These are phyloP conservation scores for Exophiala sp. DNA, from an alignment of 2,329 filamentous ascomycete species.

Conservation along the genomic window DNA sequence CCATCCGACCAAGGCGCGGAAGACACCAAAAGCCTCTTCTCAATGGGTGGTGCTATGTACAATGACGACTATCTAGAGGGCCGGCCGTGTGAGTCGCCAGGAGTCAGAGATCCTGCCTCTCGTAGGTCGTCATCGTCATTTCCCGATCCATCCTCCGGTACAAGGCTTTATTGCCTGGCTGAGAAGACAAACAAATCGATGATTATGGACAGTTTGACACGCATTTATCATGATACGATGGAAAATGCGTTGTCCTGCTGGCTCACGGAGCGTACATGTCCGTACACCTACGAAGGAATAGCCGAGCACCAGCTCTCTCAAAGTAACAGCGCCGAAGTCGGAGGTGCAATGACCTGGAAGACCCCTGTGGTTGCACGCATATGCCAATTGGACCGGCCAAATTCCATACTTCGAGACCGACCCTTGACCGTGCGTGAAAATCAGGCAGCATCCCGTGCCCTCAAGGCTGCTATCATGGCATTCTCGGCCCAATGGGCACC, in stretches of 20 bases:
- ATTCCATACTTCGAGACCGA: slow-evolving; percentile 4
- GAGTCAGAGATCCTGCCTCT: neutral
- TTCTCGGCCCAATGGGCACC: slow-evolving; percentile 21
- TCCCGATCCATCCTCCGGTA: slow-evolving; percentile 10
- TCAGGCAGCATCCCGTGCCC: slow-evolving; percentile 13
- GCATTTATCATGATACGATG: slow-evolving; percentile 22
- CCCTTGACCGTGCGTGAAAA: slow-evolving; percentile 7
- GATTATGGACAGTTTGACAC: slow-evolving; percentile 31
- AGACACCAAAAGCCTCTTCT: neutral
- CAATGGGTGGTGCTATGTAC: neutral
- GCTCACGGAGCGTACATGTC: slow-evolving; percentile 22
- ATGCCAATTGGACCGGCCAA: slow-evolving; percentile 13
- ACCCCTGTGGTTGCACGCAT: slow-evolving; percentile 18
- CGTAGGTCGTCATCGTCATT: neutral
- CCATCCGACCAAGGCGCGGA: neutral
- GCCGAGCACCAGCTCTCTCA: neutral
- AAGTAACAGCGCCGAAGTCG: neutral
- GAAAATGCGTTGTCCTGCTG: slow-evolving; percentile 22
- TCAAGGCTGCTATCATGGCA: slow-evolving; percentile 18
- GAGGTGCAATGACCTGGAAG: slow-evolving; percentile 5
- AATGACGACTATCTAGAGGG: neutral
- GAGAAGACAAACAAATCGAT: slow-evolving; percentile 35
- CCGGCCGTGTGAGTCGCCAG: neutral
- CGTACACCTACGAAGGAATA: slow-evolving; percentile 33
- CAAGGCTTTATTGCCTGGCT: slow-evolving; percentile 30